Base-by-base conservation (phyloP, 768 basidiomycete species). In the Lactarius quietus region DNA sequence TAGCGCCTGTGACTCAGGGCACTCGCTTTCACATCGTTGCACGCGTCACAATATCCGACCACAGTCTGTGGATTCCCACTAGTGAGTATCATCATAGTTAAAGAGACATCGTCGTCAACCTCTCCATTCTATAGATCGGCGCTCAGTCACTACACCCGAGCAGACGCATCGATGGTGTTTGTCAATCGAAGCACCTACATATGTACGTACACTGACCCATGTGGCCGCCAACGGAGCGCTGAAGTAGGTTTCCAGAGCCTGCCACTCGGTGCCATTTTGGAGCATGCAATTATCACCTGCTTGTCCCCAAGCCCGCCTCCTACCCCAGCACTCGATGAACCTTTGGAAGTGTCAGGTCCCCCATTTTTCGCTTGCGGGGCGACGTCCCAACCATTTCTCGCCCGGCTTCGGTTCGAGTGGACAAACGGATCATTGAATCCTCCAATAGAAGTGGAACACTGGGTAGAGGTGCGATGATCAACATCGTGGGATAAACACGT, bases 151-250 rank as follows among this genome's bases (percentile, higher is more conserved):
- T 36, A 66, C 36, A 39, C 70, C 59, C 57, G 67, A 66, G 45
- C 73, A 71, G 69, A 81, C 81, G 3, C 82, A 83, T 69, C 74
- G 77, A n/a, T 84, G 82, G 82, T 77, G 79, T 70, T 65, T 84
- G 8, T 71, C 71, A 15, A 74, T 82, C 9, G 76, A 76, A 1
- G 74, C 83, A 17, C 82, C 83, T 6, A 80, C 80, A 35, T 83
- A 83, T 68, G 82, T 83, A 57, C 38, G 82, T 75, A 18, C 28
- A 18, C 26, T 62, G 23, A 54, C 58, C 18, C 28, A 43, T 20
- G 31, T 58, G 26, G 18, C 35, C 28, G 6, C n/a, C 29, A 28
- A 28, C 56, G 28, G 17, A 17, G 35, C 33, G 20, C 58, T 67
- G 45, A 68, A 28, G 18, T 15, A 12, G 23, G 39, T 35, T 18